Percentiles rank a stretch among this genome's conserved stretches.
Evolutionary conservation across 2,329 filamentous ascomycete species (phyloP).

Genomic region (Paramyrothecium sp.): DNA sequence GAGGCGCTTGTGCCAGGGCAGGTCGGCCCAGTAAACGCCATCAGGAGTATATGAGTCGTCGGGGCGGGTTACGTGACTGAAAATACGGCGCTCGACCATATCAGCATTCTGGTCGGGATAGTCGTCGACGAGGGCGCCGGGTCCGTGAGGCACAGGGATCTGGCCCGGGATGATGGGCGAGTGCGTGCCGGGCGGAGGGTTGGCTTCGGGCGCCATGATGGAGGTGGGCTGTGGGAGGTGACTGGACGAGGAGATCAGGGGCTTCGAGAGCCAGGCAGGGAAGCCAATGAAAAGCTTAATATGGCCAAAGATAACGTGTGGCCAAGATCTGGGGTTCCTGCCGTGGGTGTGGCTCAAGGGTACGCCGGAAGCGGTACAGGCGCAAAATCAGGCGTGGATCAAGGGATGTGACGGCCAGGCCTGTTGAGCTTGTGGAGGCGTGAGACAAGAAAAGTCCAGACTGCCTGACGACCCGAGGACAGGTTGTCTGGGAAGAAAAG

Average conservation of each 20-base stretch:
- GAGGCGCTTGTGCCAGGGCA: constrained; percentile 67
- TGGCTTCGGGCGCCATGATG: not conserved
- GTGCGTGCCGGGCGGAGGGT: not conserved
- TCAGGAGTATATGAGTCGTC: constrained; percentile 83
- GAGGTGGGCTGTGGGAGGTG: not conserved
- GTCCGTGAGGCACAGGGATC: constrained; percentile 54
- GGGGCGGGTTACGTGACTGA: constrained; percentile 78
- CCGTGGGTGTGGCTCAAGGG: not conserved
- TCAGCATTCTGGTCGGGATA: constrained; percentile 46
- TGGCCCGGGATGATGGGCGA: constrained; percentile 40
- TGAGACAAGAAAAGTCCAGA: no score
- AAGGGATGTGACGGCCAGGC: not conserved
- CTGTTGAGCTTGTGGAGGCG: not conserved
- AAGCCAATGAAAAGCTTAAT: not conserved
- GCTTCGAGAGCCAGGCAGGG: not conserved
- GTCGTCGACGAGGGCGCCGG: constrained; percentile 35
- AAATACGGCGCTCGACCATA: constrained; percentile 58
- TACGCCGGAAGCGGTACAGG: not conserved
- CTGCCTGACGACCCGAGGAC: no score
- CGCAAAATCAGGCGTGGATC: not conserved
- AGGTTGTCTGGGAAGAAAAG: no score
- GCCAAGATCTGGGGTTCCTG: not conserved
- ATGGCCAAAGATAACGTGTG: not conserved
- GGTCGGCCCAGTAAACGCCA: constrained; percentile 90
- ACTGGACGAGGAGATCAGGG: not conserved